Base-by-base conservation (phyloP, 768 basidiomycete genomes). In the Neoboletus magnificus region DNA sequence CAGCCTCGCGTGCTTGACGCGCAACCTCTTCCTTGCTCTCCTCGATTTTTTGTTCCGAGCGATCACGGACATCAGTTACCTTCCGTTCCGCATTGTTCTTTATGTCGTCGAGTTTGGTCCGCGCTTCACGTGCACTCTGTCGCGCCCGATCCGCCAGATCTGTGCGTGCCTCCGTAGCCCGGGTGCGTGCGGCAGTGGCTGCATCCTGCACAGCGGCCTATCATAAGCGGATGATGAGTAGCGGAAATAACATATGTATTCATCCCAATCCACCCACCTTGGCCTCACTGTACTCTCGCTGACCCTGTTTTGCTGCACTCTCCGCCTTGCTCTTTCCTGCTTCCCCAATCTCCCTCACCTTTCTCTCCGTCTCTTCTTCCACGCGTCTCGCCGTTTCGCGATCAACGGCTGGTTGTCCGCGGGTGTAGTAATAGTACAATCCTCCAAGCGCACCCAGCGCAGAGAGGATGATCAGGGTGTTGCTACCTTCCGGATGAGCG, bases 361-460 rank as follows among this genome's bases (percentile, higher is more conserved):
- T 74, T 58, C 53, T 57, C 43, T 66, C 69, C 18, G 64, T 29
- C 27, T 69, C 69, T 50, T 69, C 74, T 61, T 75, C 73, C n/a
- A 69, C 67, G 15, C 59, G 64, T 44, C 69, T 61, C n/a, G 62
- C 68, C 18, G 43, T 40, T 42, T 66, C 64, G 22, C 59, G 63
- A 43, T 65, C 56, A 32, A 66, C 51, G 1, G 57, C 62, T 33
- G 59, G 54, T 23, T 57, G 41, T 35, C 61, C 65, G 45, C 58
- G 64, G n/a, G 64, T 59, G 64, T 73, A 74, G 60, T 74, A 77
- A 50, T 72, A 71, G 59, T 75, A 77, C 36, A 71, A 56, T 13
- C 66, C 74, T 4, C 70, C 76, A 46, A 73, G 64, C 2, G 69
- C 72, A 8, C 65, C 73, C 33, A 65, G 55, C 13, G 71, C 69